Percentiles rank a stretch among this genome's conserved stretches.
These are phyloP conservation scores for Laetiporus sulphureus DNA, from an alignment of 1,284 basidiomycete genomes.

Conservation along the genomic window DNA sequence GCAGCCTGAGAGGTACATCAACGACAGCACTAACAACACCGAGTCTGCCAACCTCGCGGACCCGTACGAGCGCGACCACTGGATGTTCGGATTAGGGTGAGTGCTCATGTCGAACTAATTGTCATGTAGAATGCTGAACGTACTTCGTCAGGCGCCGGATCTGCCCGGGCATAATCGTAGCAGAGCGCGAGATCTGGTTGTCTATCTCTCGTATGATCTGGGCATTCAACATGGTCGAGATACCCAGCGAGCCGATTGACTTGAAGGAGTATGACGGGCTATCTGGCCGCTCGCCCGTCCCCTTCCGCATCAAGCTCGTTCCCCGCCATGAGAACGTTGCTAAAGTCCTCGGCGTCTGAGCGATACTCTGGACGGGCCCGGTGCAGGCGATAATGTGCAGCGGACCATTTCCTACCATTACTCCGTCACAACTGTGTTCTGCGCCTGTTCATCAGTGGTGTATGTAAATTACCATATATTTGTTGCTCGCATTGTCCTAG, in stretches of 20 bases:
- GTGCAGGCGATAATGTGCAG: too few relatives aligned
- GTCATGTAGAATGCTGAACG: background rate
- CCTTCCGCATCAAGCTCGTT: background rate
- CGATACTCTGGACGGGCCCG: too few relatives aligned
- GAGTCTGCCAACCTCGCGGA: background rate
- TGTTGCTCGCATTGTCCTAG: too few relatives aligned
- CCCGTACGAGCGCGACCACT: background rate
- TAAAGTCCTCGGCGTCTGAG: background rate
- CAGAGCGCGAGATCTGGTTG: conserved; percentile 29
- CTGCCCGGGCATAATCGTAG: conserved; percentile 27
- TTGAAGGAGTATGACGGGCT: background rate
- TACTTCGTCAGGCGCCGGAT: conserved; percentile 11
- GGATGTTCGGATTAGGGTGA: background rate
- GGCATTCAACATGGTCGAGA: conserved; percentile 7
- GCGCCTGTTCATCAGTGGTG: too few relatives aligned
- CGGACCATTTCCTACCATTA: too few relatives aligned
- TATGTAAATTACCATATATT: too few relatives aligned
- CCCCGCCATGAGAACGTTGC: background rate
- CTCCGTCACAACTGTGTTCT: too few relatives aligned
- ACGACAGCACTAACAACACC: background rate
- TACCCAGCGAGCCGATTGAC: background rate
- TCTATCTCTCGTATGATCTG: conserved; percentile 28
- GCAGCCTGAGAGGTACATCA: background rate
- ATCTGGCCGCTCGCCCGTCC: background rate
- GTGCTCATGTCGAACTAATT: background rate